A percentile compares a stretch with the other conserved stretches of the same genome.
These are phyloP conservation scores for Eucalyptus regnans DNA, from an alignment of 345 rosid genomes.

Conservation along the genomic window DNA sequence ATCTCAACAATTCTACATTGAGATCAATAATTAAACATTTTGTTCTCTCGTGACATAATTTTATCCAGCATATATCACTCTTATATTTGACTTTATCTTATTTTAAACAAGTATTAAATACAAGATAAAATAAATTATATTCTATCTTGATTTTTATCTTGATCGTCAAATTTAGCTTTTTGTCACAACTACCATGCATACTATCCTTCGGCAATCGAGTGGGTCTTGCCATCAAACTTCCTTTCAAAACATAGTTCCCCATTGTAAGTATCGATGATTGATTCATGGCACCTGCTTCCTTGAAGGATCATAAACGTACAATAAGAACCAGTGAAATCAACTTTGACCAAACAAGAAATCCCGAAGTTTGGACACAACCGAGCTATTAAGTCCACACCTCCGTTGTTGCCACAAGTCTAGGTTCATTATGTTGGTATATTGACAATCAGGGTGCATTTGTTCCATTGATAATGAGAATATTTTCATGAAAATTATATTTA, in stretches of 20 bases:
- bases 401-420: background rate
- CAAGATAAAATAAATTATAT: too few species aligned
- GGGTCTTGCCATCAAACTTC: too few species aligned
- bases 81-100: too few species aligned
- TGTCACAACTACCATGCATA: too few species aligned
- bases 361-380: background rate
- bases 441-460: background rate
- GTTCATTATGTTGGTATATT: background rate
- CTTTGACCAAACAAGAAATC: background rate
- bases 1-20: too few species aligned
- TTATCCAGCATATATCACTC: too few species aligned
- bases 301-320: background rate
- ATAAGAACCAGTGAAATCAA: background rate
- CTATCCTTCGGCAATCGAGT: too few species aligned
- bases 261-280: background rate
- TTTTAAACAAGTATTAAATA: too few species aligned
- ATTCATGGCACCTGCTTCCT: background rate
- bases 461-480: fast-evolving
- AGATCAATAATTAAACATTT: too few species aligned
- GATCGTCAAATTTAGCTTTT: too few species aligned
- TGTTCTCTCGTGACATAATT: too few species aligned
- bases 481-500: background rate
- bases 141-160: too few species aligned
- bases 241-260: background rate
- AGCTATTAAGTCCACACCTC: background rate